Percentiles rank a stretch among this genome's conserved stretches.
phyloP scores from a whole-genome alignment of 345 rosid species.

The Sapria himalayana region DNA sequence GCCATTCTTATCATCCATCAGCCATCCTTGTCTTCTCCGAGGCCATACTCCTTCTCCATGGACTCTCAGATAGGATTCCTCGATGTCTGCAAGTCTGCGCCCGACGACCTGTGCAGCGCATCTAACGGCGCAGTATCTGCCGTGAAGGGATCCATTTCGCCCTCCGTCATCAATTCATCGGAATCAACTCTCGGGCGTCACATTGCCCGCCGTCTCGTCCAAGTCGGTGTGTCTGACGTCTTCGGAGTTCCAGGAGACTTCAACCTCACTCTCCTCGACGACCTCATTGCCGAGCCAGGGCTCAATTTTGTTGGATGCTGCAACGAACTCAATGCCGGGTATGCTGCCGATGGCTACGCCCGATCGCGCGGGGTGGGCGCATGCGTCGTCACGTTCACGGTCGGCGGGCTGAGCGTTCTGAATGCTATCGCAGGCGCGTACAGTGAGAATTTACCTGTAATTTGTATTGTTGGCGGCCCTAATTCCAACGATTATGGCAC shows the following conservation, averaged over 20 bases:
- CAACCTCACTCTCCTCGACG: slow-evolving; percentile 61
- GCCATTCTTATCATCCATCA: too few species aligned
- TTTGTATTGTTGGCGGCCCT: slow-evolving; percentile 75
- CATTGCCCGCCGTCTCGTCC: slow-evolving; percentile 49
- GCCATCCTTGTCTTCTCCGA: background rate
- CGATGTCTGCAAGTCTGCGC: slow-evolving; percentile 18
- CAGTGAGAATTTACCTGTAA: slow-evolving; percentile 58
- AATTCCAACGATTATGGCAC: slow-evolving; percentile 77
- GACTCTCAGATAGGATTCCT: slow-evolving; percentile 32
- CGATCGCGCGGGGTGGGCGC: slow-evolving; percentile 63
- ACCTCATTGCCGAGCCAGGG: slow-evolving; percentile 51
- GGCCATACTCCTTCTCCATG: slow-evolving; percentile 9
- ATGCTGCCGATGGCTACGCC: slow-evolving; percentile 68
- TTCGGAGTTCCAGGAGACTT: slow-evolving; percentile 70
- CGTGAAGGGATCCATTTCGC: slow-evolving; percentile 14
- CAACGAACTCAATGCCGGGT: slow-evolving; percentile 72
- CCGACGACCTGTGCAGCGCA: slow-evolving; percentile 17
- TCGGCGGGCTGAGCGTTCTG: slow-evolving; percentile 57
- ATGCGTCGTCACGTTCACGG: slow-evolving; percentile 66
- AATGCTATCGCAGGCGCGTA: slow-evolving; percentile 74
- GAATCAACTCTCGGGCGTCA: slow-evolving; percentile 46
- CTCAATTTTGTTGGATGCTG: slow-evolving; percentile 52
- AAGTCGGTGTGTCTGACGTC: slow-evolving; percentile 26
- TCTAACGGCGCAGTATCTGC: slow-evolving; percentile 19
- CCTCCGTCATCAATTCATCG: slow-evolving; percentile 12